phyloP scores from a whole-genome alignment of 352 stramenopile species.

The Chrysophaeum taylorii region DNA sequence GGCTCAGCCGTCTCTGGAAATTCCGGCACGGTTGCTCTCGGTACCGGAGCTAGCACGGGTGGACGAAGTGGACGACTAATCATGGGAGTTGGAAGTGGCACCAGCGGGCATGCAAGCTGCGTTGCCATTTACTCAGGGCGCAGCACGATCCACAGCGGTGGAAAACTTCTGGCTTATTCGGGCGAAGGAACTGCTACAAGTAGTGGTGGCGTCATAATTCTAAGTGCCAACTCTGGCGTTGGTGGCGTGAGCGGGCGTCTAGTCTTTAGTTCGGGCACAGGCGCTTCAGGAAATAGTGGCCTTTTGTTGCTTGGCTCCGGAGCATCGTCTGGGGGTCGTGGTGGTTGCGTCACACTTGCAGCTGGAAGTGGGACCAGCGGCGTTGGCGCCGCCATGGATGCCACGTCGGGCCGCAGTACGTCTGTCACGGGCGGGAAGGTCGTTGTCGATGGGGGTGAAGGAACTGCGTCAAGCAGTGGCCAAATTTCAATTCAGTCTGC shows the following conservation, averaged over 20 bases:
- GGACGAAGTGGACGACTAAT: too few species aligned
- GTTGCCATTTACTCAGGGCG: not conserved
- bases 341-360: slow-evolving; percentile 52
- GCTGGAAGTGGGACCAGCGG: too few species aligned
- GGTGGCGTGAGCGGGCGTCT: not conserved
- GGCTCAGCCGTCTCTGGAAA: slow-evolving; percentile 22
- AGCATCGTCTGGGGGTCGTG: slow-evolving; percentile 34
- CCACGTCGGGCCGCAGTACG: too few species aligned
- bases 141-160: not conserved
- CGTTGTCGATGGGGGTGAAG: not conserved
- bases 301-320: not conserved
- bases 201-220: not conserved
- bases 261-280: not conserved
- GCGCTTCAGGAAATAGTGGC: not conserved
- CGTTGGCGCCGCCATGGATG: too few species aligned
- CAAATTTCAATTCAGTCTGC: slow-evolving; percentile 46
- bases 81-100: not conserved
- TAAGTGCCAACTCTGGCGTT: not conserved
- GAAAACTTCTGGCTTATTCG: not conserved
- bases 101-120: slow-evolving; percentile 39
- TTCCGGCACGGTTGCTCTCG: slow-evolving; percentile 24
- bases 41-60: too few species aligned
- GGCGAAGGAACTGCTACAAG: slow-evolving; percentile 31
- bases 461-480: slow-evolving; percentile 49
- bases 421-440: not conserved